phyloP scores from a whole-genome alignment of 345 rosid genomes.

The Pistacia vera region DNA sequence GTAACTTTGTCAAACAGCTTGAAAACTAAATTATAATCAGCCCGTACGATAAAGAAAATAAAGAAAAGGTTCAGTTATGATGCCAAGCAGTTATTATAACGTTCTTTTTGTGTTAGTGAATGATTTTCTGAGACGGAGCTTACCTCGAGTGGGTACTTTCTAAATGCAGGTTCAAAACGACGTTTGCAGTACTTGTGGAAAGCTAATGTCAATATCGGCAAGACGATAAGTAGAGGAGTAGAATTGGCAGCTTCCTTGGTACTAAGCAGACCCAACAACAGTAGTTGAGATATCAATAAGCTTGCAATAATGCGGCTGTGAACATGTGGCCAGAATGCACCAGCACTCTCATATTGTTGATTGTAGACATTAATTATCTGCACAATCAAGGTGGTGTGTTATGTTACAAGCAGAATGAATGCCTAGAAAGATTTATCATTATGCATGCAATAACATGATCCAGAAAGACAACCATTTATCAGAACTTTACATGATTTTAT shows the following conservation, averaged over 20 bases:
- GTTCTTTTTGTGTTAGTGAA: not conserved
- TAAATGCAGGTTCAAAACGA: conserved; percentile 93
- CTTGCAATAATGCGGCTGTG: conserved; percentile 84
- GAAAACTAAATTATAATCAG: not conserved
- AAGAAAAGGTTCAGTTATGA: not conserved
- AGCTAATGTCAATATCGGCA: conserved; percentile 75
- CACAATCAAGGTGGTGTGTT: conserved; percentile 17
- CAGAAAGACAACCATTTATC: not conserved
- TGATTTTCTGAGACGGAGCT: conserved; percentile 9
- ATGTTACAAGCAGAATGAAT: not conserved
- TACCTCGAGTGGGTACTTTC: conserved; percentile 92
- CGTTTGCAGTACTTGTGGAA: conserved; percentile 93
- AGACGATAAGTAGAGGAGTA: conserved; percentile 75
- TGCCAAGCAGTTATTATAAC: not conserved
- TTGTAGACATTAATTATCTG: conserved; percentile 94
- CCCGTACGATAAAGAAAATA: not conserved
- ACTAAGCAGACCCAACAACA: conserved; percentile 80
- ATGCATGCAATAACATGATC: not conserved
- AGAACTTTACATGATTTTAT: not conserved
- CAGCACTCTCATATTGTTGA: conserved; percentile 91
- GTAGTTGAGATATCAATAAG: conserved; percentile 86
- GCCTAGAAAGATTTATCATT: not conserved
- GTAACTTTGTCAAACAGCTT: not conserved
- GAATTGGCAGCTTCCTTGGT: conserved; percentile 92
- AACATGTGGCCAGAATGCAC: conserved; percentile 98